Evolutionary conservation across 768 basidiomycete species (phyloP).

Genomic region (Amylocystis lapponica): DNA sequence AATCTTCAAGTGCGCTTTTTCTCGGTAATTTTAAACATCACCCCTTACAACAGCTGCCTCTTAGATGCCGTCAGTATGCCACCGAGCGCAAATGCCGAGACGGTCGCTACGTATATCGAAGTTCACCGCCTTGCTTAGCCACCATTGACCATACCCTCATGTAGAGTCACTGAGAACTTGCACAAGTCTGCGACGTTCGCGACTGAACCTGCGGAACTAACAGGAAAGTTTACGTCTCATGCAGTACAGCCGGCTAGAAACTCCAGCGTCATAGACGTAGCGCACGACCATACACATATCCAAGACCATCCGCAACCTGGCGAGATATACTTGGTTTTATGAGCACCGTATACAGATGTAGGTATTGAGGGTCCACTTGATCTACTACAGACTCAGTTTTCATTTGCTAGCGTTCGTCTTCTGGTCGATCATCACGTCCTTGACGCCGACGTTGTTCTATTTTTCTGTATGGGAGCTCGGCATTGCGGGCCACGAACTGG

Average conservation of each 20-base stretch:
- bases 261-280: too few species aligned
- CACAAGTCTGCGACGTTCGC: too few species aligned
- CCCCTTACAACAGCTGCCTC: constrained; percentile 14
- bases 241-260: too few species aligned
- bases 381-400: constrained; percentile 1
- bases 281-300: too few species aligned
- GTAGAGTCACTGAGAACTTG: too few species aligned
- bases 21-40: not conserved
- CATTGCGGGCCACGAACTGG: constrained; percentile 75
- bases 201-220: too few species aligned
- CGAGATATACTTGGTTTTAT: constrained; percentile 23
- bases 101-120: constrained; percentile 41
- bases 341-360: constrained; percentile 56
- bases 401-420: constrained; percentile 57
- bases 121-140: constrained; percentile 36
- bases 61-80: constrained; percentile 24
- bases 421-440: constrained; percentile 78
- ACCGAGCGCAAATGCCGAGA: constrained; percentile 11
- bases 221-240: too few species aligned
- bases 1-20: constrained; percentile 41
- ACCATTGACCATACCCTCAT: too few species aligned
- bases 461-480: constrained; percentile 91
- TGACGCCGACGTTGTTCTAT: constrained; percentile 80
- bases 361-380: constrained; percentile 18
- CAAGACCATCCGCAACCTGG: not conserved